A percentile compares a stretch with the other conserved stretches of the same genome.
Evolutionary conservation across 2,329 filamentous ascomycete species (phyloP).

Genomic region (Botrytis fragariae): DNA sequence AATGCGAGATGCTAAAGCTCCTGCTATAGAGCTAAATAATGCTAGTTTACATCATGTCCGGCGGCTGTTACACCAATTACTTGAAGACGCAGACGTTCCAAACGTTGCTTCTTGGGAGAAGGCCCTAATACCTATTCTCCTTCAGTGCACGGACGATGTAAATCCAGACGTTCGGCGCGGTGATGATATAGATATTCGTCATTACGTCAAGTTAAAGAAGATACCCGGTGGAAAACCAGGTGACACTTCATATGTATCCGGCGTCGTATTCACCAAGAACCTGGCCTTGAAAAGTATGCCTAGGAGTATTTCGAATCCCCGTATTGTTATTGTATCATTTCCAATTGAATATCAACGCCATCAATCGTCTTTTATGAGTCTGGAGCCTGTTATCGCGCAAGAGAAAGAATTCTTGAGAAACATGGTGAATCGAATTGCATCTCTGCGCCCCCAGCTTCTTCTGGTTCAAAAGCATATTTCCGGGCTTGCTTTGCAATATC

Average conservation of each 20-base stretch:
- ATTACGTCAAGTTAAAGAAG: constrained; percentile 97
- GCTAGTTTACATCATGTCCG: constrained; percentile 87
- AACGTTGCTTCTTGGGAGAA: constrained; percentile 81
- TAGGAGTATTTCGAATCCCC: constrained; percentile 75
- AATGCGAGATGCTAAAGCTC: constrained; percentile 70
- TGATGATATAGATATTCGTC: constrained; percentile 94
- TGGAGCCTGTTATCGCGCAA: constrained; percentile 94
- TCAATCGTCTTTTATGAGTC: constrained; percentile 92
- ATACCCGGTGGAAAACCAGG: constrained; percentile 86
- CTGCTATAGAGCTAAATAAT: constrained; percentile 79
- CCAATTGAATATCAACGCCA: constrained; percentile 94
- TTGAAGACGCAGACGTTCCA: constrained; percentile 72
- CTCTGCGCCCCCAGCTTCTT: constrained; percentile 78
- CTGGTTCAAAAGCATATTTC: constrained; percentile 93
- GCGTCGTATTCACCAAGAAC: constrained; percentile 96
- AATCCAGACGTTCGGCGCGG: constrained; percentile 86
- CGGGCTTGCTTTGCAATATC: constrained; percentile 81
- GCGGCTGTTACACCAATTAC: constrained; percentile 76
- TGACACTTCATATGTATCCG: constrained; percentile 94
- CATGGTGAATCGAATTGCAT: constrained; percentile 86
- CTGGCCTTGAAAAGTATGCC: constrained; percentile 95
- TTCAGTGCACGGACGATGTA: constrained; percentile 90
- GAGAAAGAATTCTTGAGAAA: constrained; percentile 92
- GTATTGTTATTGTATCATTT: constrained; percentile 91
- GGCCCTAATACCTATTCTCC: constrained; percentile 82